phyloP scores from a whole-genome alignment of 1,284 basidiomycete genomes.

The Abortiporus biennis region DNA sequence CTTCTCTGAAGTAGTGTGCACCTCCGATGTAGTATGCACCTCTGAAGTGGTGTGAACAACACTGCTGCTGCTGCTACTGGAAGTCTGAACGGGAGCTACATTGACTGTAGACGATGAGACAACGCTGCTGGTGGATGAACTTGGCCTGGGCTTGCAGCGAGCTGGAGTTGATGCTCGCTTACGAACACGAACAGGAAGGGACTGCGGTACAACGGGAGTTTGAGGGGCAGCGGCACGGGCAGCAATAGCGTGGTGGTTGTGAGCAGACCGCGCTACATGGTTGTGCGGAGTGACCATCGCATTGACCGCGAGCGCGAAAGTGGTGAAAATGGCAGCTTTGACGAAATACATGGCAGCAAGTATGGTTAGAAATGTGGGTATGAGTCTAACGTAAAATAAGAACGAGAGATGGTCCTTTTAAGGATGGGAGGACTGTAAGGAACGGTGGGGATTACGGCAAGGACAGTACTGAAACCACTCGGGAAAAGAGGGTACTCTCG shows the following conservation, averaged over 20 bases:
- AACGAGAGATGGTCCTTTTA: slow-evolving; percentile 4
- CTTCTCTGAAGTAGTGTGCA: no score
- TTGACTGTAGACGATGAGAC: slow-evolving; percentile 19
- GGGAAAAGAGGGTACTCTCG: background rate
- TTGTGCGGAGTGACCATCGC: slow-evolving; percentile 44
- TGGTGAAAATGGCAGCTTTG: slow-evolving; percentile 37
- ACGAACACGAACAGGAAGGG: slow-evolving; percentile 28
- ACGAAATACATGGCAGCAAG: slow-evolving; percentile 21
- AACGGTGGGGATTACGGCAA: no score
- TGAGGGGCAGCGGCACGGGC: slow-evolving; percentile 31
- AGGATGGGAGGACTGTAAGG: slow-evolving; percentile 1
- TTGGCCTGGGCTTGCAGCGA: slow-evolving; percentile 22
- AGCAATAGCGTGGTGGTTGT: slow-evolving; percentile 26
- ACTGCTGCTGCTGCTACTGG: background rate
- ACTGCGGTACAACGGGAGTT: slow-evolving; percentile 21
- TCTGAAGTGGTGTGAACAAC: no score
- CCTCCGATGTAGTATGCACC: no score
- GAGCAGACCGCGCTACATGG: slow-evolving; percentile 25
- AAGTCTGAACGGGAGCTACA: no score
- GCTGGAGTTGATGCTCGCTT: no score
- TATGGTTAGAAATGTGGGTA: slow-evolving; percentile 1
- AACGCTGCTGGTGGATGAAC: slow-evolving; percentile 14
- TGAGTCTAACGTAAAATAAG: slow-evolving; percentile 3
- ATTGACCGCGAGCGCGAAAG: slow-evolving; percentile 35
- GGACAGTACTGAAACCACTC: background rate